Conservation (phyloP, 1,139 yeast species). For the Lodderomyces pseudojiufengensis region DNA sequence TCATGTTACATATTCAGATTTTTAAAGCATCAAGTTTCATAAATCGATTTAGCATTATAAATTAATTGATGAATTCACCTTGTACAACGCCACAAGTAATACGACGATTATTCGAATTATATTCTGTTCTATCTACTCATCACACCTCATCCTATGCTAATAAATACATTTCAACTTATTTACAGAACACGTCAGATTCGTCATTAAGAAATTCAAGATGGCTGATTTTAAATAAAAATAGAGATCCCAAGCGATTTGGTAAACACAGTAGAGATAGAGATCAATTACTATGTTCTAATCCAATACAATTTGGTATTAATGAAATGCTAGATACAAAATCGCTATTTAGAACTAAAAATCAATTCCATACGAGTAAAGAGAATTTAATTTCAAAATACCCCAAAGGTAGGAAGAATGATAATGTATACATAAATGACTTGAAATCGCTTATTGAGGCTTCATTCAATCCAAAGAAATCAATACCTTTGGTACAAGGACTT, state of each 20-base stretch:
- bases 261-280: slow-evolving; percentile 1
- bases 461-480: slow-evolving; percentile 17
- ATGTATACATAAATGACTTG: background rate
- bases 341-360: slow-evolving; percentile 3
- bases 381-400: slow-evolving; percentile 1
- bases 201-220: slow-evolving; percentile 2
- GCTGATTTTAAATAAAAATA: slow-evolving; percentile 4
- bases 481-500: slow-evolving; percentile 14
- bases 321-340: slow-evolving; percentile 6
- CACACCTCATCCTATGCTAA: slow-evolving; percentile 1
- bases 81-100: slow-evolving; percentile 1
- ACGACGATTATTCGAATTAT: slow-evolving; percentile 6
- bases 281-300: slow-evolving; percentile 4
- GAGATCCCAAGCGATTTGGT: background rate
- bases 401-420: background rate
- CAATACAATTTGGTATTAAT: slow-evolving; percentile 8
- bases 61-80: background rate
- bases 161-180: background rate
- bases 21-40: too few relatives aligned
- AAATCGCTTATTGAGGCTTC: slow-evolving; percentile 19
- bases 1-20: background rate
- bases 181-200: slow-evolving; percentile 2
- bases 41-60: too few relatives aligned
- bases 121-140: background rate
- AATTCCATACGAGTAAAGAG: background rate